phyloP scores from a whole-genome alignment of 257 asterid genomes.

The Plectranthus barbatus region DNA sequence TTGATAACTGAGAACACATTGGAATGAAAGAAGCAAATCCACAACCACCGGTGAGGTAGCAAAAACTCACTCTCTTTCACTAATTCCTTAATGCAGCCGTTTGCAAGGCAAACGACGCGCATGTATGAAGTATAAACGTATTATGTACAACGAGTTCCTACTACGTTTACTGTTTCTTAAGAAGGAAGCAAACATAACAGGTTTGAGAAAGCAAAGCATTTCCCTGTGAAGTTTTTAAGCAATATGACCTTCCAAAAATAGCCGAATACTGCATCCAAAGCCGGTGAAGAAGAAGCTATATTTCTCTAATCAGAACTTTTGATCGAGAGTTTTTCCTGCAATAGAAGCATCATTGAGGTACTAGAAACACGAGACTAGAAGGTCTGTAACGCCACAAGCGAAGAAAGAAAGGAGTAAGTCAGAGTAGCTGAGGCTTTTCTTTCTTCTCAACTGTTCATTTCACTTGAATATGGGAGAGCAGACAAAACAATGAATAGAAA shows the following conservation, averaged over 20 bases:
- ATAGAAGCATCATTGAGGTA: not conserved
- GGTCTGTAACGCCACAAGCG: too few species aligned
- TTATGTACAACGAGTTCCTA: constrained; percentile 13
- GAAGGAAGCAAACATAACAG: not conserved
- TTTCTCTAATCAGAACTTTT: constrained; percentile 22
- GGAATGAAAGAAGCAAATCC: not conserved
- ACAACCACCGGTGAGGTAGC: not conserved
- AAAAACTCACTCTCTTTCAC: constrained; percentile 7
- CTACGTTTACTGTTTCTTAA: not conserved
- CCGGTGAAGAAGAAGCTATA: not conserved
- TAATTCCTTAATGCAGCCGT: not conserved
- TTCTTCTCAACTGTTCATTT: not conserved
- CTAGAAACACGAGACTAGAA: too few species aligned
- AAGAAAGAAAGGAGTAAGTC: too few species aligned
- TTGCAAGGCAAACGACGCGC: not conserved
- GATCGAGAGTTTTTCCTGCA: constrained; percentile 28
- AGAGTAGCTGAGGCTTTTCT: not conserved
- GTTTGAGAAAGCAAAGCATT: not conserved
- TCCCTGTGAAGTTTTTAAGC: not conserved
- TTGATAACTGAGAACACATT: not conserved
- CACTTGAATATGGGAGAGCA: not conserved
- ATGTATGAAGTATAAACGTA: not conserved
- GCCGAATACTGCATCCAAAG: not conserved
- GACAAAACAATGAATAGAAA: not conserved
- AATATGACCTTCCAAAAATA: not conserved